Base-by-base conservation (phyloP, 345 rosid species). In the Sisymbrium altissimum region DNA sequence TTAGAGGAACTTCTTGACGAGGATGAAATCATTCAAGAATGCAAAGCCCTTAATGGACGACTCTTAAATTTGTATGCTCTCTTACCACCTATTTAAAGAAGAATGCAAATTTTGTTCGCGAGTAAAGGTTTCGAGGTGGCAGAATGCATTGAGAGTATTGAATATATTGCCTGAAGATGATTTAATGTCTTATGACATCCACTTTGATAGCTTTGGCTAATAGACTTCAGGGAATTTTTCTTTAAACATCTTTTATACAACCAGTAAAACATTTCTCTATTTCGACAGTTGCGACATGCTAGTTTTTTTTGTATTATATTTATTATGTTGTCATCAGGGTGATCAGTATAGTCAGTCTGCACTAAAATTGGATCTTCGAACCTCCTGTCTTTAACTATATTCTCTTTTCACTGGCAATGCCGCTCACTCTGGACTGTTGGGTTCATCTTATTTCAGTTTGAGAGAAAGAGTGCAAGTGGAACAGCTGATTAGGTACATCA, bases 21-120 rank as follows among this genome's bases (percentile, higher is more conserved):
- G 85, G 98, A 90, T 82, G 98, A 93, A 78, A 85, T 93, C 35
- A 93, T 93, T 81, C 98, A 93, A 82, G 98, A 93, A 80, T 93
- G 98, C 96, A 93, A 93, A 82, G 87, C 94, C 38, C 80, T 90
- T 21, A 90, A 93, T 41, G 87, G 89, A 25, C 93, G 96, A 49
- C 97, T 93, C 71, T 85, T 93, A 63, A 90, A 86, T 78, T 93
- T 87, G 98, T 93, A 90, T 75, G 80, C 15, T 62, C 74, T 25
- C 50, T 43, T 27, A 45, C 73, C 73, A 23, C n/a, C n/a, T n/a
- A n/a, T n/a, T n/a, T n/a, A n/a, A n/a, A n/a, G n/a, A n/a, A n/a
- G n/a, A n/a, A n/a, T n/a, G n/a, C n/a, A n/a, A n/a, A n/a, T n/a
- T n/a, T n/a, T n/a, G n/a, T n/a, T 38, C 52, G 19, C 39, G 44